Base-by-base conservation (phyloP, 2,329 filamentous ascomycete species). In the Colletotrichum melonis region DNA sequence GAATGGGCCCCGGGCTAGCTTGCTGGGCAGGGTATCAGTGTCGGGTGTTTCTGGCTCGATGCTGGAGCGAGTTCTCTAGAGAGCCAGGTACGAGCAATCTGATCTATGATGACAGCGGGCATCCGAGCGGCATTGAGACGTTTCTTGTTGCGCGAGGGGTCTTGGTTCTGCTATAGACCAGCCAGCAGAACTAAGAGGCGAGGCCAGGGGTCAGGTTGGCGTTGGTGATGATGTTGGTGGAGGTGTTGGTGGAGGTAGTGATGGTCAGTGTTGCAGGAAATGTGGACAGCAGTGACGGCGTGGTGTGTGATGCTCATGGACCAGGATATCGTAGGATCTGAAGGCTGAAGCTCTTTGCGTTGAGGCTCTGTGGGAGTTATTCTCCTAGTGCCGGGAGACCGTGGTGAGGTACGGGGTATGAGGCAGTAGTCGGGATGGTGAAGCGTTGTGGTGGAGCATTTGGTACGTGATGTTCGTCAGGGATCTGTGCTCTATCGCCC, bases 51-150 rank as follows among this genome's bases (percentile, higher is more conserved):
- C 79, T 80, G 80, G 79, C 75, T 78, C 78, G 80, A 79, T 79
- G 78, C 78, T 81, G 80, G 81, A 78, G 77, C 77, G 79, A 79
- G 80, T 84, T 83, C 79, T 72, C 69, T 69, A 54, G 85, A 84
- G 79, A 85, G 85, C 86, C 86, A 88, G 75, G 84, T 85, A 83
- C 85, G 84, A 77, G 81, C 81, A 77, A 86, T 87, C 82, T 82
- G 85, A 84, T 88, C 85, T 87, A 87, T 86, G 77, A 83, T 83
- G 80, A 84, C 83, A 82, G 86, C 83, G 79, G 84, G 88, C 88
- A 90, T 89, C 82, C 85, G 87, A 84, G 83, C 87, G 84, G 82
- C 84, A 87, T 86, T 78, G 78, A 81, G 77, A 75, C 80, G 79
- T 80, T 78, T 80, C 77, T 67, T 75, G 68, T 74, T 76, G 68